phyloP scores from a whole-genome alignment of 805 yeast species.

The Suhomyces faveliae region DNA sequence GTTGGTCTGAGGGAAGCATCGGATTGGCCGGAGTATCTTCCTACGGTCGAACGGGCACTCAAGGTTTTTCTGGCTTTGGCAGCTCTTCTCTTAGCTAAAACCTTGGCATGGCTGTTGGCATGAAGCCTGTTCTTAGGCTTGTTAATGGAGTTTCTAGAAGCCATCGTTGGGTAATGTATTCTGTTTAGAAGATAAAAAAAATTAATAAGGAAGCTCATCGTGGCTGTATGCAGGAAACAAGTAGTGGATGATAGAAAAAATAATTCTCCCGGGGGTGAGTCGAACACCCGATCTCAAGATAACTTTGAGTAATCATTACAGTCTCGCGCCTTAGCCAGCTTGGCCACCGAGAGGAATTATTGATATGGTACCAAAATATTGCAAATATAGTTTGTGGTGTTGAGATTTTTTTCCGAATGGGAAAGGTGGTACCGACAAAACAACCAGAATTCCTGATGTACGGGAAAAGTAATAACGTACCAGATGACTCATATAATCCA shows the following conservation, averaged over 20 bases:
- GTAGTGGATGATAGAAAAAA: conserved; percentile 12
- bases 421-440: too few species aligned
- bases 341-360: conserved; percentile 43
- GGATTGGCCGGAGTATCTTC: conserved; percentile 35
- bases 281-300: conserved; percentile 52
- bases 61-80: conserved; percentile 41
- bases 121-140: conserved; percentile 65
- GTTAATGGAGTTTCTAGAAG: conserved; percentile 78
- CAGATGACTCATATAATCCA: too few species aligned
- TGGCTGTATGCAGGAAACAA: background rate
- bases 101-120: conserved; percentile 49
- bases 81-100: conserved; percentile 56
- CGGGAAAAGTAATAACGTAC: too few species aligned
- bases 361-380: background rate
- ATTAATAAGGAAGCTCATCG: conserved; percentile 10
- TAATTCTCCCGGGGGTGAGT: conserved; percentile 47
- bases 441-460: too few species aligned
- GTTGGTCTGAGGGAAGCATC: conserved; percentile 33
- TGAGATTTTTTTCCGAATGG: too few species aligned
- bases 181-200: conserved; percentile 1
- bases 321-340: conserved; percentile 53
- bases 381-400: too few species aligned
- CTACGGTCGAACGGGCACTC: conserved; percentile 47
- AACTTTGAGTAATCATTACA: conserved; percentile 38
- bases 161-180: conserved; percentile 47